Evolutionary conservation across 106 monocot species (phyloP), one percentile per base, ranked within the genome.

Genomic region (Phalaenopsis equestris): DNA sequence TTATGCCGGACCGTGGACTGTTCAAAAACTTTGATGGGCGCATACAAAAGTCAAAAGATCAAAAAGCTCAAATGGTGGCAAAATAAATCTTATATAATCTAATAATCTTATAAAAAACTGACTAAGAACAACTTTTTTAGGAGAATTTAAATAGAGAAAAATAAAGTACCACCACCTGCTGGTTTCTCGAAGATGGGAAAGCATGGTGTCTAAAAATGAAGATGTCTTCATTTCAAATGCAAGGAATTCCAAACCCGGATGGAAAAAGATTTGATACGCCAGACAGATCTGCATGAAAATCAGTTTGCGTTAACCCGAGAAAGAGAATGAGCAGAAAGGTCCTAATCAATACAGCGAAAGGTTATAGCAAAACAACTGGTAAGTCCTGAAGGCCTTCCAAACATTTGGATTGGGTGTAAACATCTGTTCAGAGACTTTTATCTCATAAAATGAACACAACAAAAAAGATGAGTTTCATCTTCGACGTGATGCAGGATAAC

Each of bases 181-280:
- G n/a, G 19, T 43, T 74, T 74, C 74, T 74, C 42, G 74, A 74
- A 74, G 74, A 42, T 21, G 14, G 43, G 74, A 74, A 19, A 74
- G 43, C 43, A 74, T 42, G 17, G n/a, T 39, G 19, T 42, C 74
- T n/a, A 74, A 43, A 8, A 74, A 74, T 74, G 74, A 74, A 8
- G 74, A 74, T n/a, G 41, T 39, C 74, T 43, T 43, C 74, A 74
- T 74, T n/a, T 43, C 73, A 10, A 42, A 41, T 18, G 73, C n/a
- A n/a, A 42, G 45, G 43, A 74, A 15, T 4, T 74, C 8, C 42
- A n/a, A 74, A 8, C 41, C 30, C 52, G 52, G 52, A 72, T 4
- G 41, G n/a, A 6, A 65, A 64, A 65, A 65, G 7, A 8, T 21
- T 65, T 65, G 23, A 65, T 65, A 7, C 64, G 3, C 21, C 23